Percentiles rank a stretch among this genome's conserved stretches.
Conservation (phyloP, 768 basidiomycete genomes). For the Suillus decipiens region DNA sequence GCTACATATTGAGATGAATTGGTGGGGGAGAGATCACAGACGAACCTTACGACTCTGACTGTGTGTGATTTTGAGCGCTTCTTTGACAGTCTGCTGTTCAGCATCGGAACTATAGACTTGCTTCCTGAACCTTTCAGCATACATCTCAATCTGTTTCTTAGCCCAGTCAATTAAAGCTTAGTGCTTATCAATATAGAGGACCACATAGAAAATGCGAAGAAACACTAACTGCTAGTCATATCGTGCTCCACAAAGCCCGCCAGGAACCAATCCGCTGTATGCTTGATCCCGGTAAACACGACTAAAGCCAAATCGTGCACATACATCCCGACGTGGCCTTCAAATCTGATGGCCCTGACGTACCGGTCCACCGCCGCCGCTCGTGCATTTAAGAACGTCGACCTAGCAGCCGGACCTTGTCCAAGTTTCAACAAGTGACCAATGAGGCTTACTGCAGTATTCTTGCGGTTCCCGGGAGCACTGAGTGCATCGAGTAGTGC, state of each 20-base stretch:
- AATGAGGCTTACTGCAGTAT: constrained; percentile 69
- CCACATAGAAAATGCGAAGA: background rate
- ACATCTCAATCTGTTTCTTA: constrained; percentile 79
- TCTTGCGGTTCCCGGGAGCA: constrained; percentile 75
- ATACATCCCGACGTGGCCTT: constrained; percentile 85
- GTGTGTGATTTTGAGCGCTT: constrained; percentile 76
- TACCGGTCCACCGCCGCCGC: constrained; percentile 71
- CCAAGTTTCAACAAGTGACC: constrained; percentile 73
- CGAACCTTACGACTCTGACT: constrained; percentile 82
- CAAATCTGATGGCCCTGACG: constrained; percentile 86
- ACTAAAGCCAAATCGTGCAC: constrained; percentile 87
- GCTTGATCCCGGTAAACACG: constrained; percentile 92
- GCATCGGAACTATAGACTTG: constrained; percentile 90
- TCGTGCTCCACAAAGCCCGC: constrained; percentile 95
- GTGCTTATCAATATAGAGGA: constrained; percentile 1
- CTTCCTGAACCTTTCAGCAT: constrained; percentile 81
- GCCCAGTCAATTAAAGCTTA: constrained; percentile 95
- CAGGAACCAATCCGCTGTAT: constrained; percentile 98
- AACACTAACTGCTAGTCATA: constrained; percentile 79
- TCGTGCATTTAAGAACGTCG: constrained; percentile 80
- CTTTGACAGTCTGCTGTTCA: constrained; percentile 68
- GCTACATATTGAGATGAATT: background rate
- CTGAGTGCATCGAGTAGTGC: constrained; percentile 76
- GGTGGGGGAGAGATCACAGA: background rate
- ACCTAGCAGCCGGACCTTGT: constrained; percentile 76